A percentile compares a stretch with the other conserved stretches of the same genome.
These are phyloP conservation scores for Heterobasidion occidentale DNA, from an alignment of 1,284 basidiomycete genomes.

Conservation along the genomic window DNA sequence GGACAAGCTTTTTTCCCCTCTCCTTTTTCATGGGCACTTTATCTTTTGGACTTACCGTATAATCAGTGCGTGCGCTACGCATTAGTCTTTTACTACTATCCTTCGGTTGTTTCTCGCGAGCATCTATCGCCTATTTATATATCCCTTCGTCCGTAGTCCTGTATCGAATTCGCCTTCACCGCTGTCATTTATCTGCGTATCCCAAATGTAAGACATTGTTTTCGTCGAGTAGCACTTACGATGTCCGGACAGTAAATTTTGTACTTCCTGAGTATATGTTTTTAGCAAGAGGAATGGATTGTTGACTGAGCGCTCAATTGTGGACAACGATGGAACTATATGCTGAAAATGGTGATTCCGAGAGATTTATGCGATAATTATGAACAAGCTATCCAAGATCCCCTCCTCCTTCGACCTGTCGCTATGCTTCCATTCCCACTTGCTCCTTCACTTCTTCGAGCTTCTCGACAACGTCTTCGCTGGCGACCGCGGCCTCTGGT, in stretches of 20 bases:
- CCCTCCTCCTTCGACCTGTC: neutral
- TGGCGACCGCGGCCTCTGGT: constrained; percentile 23
- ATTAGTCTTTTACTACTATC: constrained; percentile 8
- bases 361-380: neutral
- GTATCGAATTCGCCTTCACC: constrained; percentile 11
- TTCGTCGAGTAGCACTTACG: neutral
- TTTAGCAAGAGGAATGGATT: neutral
- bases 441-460: constrained; percentile 26
- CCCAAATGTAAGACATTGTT: constrained; percentile 2
- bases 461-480: constrained; percentile 39
- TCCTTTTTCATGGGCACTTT: constrained; percentile 8
- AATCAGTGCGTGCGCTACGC: constrained; percentile 6
- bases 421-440: constrained; percentile 15
- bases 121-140: constrained; percentile 14
- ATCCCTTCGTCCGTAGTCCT: constrained; percentile 8
- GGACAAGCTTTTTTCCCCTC: constrained; percentile 3
- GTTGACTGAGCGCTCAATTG: no score
- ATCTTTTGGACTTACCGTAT: constrained; percentile 8
- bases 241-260: neutral
- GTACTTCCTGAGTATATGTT: neutral
- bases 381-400: neutral
- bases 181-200: constrained; percentile 6
- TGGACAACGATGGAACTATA: neutral
- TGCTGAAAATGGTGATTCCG: neutral
- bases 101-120: constrained; percentile 6